Evolutionary conservation across 2,329 filamentous ascomycete genomes (phyloP), one percentile per base, ranked within the genome.

Genomic region (Fusarium caatingaense): DNA sequence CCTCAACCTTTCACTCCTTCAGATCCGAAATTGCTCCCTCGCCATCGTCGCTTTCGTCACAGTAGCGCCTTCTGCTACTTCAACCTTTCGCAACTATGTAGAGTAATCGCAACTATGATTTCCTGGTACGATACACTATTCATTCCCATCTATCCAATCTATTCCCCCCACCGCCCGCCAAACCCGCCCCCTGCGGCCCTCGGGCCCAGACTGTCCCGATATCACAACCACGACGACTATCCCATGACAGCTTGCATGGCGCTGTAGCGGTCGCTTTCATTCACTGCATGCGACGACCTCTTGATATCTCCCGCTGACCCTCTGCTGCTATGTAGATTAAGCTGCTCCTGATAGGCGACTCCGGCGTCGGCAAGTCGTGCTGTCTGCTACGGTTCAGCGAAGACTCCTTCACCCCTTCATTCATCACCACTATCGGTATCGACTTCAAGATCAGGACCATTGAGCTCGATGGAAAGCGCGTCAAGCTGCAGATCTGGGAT

Each of bases 361-460:
- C 94, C 51, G 94, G 94, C 78, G 94, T 98, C 68, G 94, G 94
- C 81, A 98, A 98, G 85, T 98, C 94, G 74, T 98, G 94, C 90
- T 97, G 94, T 83, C 88, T 98, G 81, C 86, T 98, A 79, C 93
- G 94, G 76, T 98, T 98, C 86, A 97, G 93, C 83, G 94, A 98
- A 84, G 94, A 98, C 86, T 97, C 93, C 48, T 98, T 97, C 85
- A 98, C 94, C 56, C 94, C 94, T 45, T 97, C 93, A 76, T 98
- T 97, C 87, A 98, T 98, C 86, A 97, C 94, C 69, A 99, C 96
- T 69, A 99, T 99, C 83, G 96, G 96, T 75, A 98, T 99, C 85
- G 96, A 99, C 85, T 99, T 99, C 87, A 99, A 99, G 88, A 99
- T 99, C 80, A 90, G 96, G 74, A 99, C 96, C 72, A 99, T 99